Evolutionary conservation across 345 rosid species (phyloP).

Genomic region (Tarenaya hassleriana): DNA sequence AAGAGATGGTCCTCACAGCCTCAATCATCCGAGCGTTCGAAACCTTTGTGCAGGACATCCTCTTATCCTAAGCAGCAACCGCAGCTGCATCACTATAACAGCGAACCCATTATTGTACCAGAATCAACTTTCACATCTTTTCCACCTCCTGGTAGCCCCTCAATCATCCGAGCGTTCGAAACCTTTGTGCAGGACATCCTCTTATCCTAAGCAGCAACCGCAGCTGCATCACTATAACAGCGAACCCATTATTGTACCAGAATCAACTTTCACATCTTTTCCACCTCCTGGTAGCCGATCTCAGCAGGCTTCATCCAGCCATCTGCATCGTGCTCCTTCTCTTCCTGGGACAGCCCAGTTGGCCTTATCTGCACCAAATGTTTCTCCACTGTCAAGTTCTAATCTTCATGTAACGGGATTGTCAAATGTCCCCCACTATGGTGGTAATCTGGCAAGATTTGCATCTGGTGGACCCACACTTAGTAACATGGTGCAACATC

Average conservation of each 20-base stretch:
- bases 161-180: constrained; percentile 45
- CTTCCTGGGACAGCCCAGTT: constrained; percentile 46
- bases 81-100: constrained; percentile 55
- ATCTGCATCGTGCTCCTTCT: constrained; percentile 47
- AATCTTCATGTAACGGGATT: constrained; percentile 50
- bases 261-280: constrained; percentile 71
- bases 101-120: constrained; percentile 58
- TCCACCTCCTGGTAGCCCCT: constrained; percentile 72
- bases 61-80: constrained; percentile 73
- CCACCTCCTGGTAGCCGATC: constrained; percentile 68
- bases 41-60: constrained; percentile 77
- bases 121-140: constrained; percentile 75
- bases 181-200: constrained; percentile 63
- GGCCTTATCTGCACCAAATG: constrained; percentile 50
- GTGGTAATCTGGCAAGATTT: constrained; percentile 57
- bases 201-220: too few species aligned
- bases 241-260: too few species aligned
- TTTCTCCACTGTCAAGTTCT: constrained; percentile 56
- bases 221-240: too few species aligned
- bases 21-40: constrained; percentile 42
- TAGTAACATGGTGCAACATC: constrained; percentile 60
- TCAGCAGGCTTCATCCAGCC: constrained; percentile 53
- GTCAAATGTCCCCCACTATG: constrained; percentile 52
- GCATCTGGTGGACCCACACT: constrained; percentile 62
- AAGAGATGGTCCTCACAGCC: constrained; percentile 85